Evolutionary conservation across 768 basidiomycete genomes (phyloP).

Genomic region (Pisolithus tinctorius): DNA sequence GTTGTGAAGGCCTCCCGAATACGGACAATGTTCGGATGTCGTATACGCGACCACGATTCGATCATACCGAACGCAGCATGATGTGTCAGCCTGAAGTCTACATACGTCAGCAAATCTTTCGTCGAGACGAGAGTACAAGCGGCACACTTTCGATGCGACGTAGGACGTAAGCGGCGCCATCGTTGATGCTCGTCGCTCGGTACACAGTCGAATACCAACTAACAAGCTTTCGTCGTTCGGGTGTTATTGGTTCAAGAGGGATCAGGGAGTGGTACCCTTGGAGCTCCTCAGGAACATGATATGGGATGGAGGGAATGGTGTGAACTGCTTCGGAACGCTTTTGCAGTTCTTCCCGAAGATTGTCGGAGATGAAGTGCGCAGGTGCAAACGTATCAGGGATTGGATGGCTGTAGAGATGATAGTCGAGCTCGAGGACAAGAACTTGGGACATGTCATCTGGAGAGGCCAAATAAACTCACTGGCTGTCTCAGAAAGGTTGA

Average conservation of each 20-base stretch:
- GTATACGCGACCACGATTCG: slow-evolving; percentile 79
- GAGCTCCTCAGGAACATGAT: slow-evolving; percentile 75
- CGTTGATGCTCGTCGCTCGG: slow-evolving; percentile 66
- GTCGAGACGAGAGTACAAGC: neutral
- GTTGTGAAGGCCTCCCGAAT: slow-evolving; percentile 95
- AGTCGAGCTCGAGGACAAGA: slow-evolving; percentile 58
- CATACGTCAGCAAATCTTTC: slow-evolving; percentile 5
- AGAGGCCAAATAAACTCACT: slow-evolving; percentile 33
- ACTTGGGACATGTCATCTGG: neutral
- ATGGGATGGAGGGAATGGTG: slow-evolving; percentile 34
- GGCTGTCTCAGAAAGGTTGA: slow-evolving; percentile 57
- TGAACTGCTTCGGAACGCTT: slow-evolving; percentile 39
- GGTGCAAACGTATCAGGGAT: slow-evolving; percentile 50
- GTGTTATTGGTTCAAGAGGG: slow-evolving; percentile 56
- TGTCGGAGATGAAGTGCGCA: slow-evolving; percentile 83
- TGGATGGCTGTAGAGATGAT: slow-evolving; percentile 83
- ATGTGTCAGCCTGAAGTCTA: slow-evolving; percentile 79
- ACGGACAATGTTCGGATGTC: slow-evolving; percentile 79
- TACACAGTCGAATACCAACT: slow-evolving; percentile 84
- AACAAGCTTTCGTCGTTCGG: slow-evolving; percentile 65
- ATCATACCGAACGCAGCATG: slow-evolving; percentile 77
- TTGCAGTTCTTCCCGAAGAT: slow-evolving; percentile 54
- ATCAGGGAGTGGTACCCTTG: slow-evolving; percentile 87
- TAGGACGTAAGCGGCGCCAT: slow-evolving; percentile 73
- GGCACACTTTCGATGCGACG: slow-evolving; percentile 79